Evolutionary conservation across 768 basidiomycete genomes (phyloP), one percentile per base, ranked within the genome.

Genomic region (Rhizopogon roseolus): DNA sequence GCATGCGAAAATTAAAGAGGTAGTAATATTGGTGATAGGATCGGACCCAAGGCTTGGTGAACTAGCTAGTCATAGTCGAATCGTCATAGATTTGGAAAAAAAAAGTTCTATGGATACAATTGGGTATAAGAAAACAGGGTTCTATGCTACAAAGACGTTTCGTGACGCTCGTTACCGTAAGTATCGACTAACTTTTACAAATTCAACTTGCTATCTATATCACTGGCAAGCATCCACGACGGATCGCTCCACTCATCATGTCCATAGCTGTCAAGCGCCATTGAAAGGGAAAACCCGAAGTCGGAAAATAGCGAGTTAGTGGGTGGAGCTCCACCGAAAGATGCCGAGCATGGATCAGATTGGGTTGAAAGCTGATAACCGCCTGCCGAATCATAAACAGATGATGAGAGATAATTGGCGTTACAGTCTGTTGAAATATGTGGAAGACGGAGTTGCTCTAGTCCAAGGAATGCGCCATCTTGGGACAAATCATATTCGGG

Each of bases 361-460:
- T 36, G 46, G 34, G 22, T 16, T 10, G 46, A 19, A 5, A 14
- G 19, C 46, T 48, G 14, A 25, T 48, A 48, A 16, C 19, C 19
- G 19, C 36, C 19, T 19, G 17, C 32, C 32, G 46, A 22, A 19
- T 9, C 34, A 16, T 36, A n/a, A 14, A 25, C 34, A 8, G 22
- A 17, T 14, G 32, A 19, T 4, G 46, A 48, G 7, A 37, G 46
- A 48, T 22, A 22, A 36, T 34, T 16, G 8, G 34, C 22, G 9
- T 36, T 34, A 48, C 36, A 48, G 25, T 48, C 46, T 9, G 32
- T 48, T 36, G 46, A 36, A 48, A 17, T 45, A 6, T 34, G 7
- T 2, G 49, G 37, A 5, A 50, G 19, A 10, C 34, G 45, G n/a
- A 55, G 46, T 25, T 58, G 52, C 29, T 53, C 50, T 1, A 58